Percentiles rank a stretch among this genome's conserved stretches.
These are phyloP conservation scores for Globisporangium cylindrosporum DNA, from an alignment of 352 stramenopile species.

Conservation along the genomic window DNA sequence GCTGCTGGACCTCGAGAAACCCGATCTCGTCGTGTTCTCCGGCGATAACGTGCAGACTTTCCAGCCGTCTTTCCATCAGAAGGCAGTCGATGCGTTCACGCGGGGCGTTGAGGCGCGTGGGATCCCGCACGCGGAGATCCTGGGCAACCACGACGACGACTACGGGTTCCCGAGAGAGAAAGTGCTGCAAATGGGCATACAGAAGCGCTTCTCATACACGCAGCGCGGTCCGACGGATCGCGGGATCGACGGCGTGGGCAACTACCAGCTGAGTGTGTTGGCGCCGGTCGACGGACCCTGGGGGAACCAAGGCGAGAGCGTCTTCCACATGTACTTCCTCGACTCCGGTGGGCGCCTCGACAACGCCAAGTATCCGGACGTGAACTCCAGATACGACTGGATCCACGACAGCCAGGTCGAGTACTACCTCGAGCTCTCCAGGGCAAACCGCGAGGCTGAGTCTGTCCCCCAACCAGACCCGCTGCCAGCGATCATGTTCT, in stretches of 20 bases:
- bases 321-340: conserved; percentile 75
- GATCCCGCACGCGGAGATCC: conserved; percentile 59
- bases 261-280: conserved; percentile 37
- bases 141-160: conserved; percentile 70
- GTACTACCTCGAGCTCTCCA: conserved; percentile 36
- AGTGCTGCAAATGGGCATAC: conserved; percentile 33
- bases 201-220: conserved; percentile 42
- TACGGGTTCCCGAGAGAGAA: conserved; percentile 34
- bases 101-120: conserved; percentile 30
- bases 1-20: conserved; percentile 54
- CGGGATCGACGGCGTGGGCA: conserved; percentile 52
- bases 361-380: conserved; percentile 20
- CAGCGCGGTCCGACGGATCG: conserved; percentile 33
- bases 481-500: conserved; percentile 52
- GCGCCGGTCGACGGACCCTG: conserved; percentile 37
- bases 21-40: conserved; percentile 65
- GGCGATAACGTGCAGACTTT: conserved; percentile 58
- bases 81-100: conserved; percentile 41
- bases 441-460: conserved; percentile 9
- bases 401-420: conserved; percentile 46
- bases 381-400: conserved; percentile 35
- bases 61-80: conserved; percentile 20
- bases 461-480: background rate
- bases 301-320: conserved; percentile 26
- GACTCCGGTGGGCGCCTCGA: conserved; percentile 45